phyloP scores from a whole-genome alignment of 2,329 filamentous ascomycete genomes.

The Acephala macrosclerotiorum region DNA sequence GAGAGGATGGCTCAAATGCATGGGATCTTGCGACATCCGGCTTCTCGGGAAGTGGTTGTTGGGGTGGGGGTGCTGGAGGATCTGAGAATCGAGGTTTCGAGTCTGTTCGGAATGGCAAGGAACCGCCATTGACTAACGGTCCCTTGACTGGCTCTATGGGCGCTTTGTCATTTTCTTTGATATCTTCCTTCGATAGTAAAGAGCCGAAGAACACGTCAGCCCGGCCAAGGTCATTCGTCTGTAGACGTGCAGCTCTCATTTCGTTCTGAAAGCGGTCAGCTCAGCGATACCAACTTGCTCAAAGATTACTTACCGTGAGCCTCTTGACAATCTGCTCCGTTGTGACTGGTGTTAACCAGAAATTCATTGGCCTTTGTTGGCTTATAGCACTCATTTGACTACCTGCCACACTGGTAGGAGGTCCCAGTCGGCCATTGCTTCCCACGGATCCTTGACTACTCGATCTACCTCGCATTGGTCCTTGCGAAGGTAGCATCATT shows the following conservation, averaged over 20 bases:
- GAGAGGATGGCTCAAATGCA: conserved; percentile 54
- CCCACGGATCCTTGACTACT: conserved; percentile 71
- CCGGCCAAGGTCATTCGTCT: conserved; percentile 83
- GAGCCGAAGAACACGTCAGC: conserved; percentile 83
- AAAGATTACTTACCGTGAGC: conserved; percentile 40
- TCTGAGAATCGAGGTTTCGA: conserved; percentile 88
- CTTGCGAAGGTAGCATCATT: conserved; percentile 73
- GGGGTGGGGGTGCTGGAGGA: conserved; percentile 90
- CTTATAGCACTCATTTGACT: conserved; percentile 64
- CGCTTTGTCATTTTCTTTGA: conserved; percentile 63
- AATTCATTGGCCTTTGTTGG: conserved; percentile 79
- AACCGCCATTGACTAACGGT: conserved; percentile 53
- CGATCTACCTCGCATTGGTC: conserved; percentile 73
- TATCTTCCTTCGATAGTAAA: conserved; percentile 74
- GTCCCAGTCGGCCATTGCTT: conserved; percentile 64
- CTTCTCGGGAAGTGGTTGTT: conserved; percentile 92
- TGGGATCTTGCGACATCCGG: conserved; percentile 70
- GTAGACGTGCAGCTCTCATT: conserved; percentile 87
- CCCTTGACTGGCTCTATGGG: conserved; percentile 52
- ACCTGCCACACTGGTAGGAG: conserved; percentile 60
- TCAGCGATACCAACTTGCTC: conserved; percentile 19
- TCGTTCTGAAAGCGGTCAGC: conserved; percentile 68
- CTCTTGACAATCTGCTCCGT: conserved; percentile 95
- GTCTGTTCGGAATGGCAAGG: conserved; percentile 67
- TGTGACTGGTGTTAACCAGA: conserved; percentile 87